Conservation (phyloP, 257 asterid species). For the Ilex asprella region DNA sequence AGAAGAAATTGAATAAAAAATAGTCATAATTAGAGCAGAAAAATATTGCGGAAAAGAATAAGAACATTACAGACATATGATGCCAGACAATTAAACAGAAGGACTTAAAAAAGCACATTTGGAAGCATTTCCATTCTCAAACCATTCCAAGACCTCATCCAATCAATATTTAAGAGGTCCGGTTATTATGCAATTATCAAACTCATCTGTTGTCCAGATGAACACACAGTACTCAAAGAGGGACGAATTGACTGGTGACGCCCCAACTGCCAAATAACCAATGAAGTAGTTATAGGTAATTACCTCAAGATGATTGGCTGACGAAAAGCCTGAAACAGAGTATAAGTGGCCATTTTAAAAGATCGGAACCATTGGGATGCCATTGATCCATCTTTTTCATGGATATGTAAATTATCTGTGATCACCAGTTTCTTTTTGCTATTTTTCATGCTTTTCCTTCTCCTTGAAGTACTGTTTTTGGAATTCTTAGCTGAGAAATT, state of each 20-base stretch:
- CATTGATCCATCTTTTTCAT: slow-evolving; percentile 35
- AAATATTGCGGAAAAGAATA: not conserved
- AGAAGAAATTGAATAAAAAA: slow-evolving; percentile 16
- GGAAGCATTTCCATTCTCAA: not conserved
- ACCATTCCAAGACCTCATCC: slow-evolving; percentile 1
- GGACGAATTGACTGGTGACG: too few relatives aligned
- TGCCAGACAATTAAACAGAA: too few relatives aligned
- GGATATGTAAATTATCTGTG: slow-evolving; percentile 21
- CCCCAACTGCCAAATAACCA: not conserved
- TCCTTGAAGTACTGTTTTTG: slow-evolving; percentile 33
- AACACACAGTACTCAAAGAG: too few relatives aligned
- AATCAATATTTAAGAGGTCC: slow-evolving; percentile 2
- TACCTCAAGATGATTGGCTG: slow-evolving; percentile 89
- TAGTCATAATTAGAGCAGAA: slow-evolving; percentile 20
- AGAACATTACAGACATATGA: too few relatives aligned
- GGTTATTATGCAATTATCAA: not conserved
- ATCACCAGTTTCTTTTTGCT: slow-evolving; percentile 22
- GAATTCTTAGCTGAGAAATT: slow-evolving; percentile 28
- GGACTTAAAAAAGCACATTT: not conserved
- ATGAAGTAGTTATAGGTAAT: slow-evolving; percentile 12
- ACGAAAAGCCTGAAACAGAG: slow-evolving; percentile 65
- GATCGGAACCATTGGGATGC: slow-evolving; percentile 44
- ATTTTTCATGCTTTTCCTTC: slow-evolving; percentile 57
- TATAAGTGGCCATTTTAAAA: slow-evolving; percentile 53
- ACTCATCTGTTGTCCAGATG: slow-evolving; percentile 4